These are phyloP conservation scores for Acacia pycnantha DNA, from an alignment of 331 rosid genomes.

Conservation along the genomic window DNA sequence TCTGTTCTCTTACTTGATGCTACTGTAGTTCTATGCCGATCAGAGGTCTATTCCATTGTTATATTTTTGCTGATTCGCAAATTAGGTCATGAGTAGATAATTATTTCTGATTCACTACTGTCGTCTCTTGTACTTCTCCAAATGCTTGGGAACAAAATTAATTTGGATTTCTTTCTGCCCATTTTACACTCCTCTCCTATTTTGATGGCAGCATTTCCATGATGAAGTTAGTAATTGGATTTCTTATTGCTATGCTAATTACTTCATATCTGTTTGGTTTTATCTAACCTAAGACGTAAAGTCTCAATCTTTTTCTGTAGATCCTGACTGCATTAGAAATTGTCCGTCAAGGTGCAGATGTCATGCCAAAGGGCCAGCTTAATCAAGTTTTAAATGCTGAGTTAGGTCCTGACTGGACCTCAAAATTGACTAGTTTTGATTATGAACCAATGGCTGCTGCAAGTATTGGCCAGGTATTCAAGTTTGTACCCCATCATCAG, in stretches of 20 bases:
- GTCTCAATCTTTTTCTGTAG: constrained; percentile 42
- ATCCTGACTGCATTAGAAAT: constrained; percentile 91
- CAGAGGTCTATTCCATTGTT: constrained; percentile 3
- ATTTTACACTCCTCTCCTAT: not conserved
- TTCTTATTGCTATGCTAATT: not conserved
- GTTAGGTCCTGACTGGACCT: constrained; percentile 79
- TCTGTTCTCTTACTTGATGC: not conserved
- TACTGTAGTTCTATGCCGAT: not conserved
- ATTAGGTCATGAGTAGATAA: constrained; percentile 17
- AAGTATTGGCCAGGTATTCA: constrained; percentile 91
- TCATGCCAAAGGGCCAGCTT: constrained; percentile 88
- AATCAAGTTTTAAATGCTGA: constrained; percentile 84
- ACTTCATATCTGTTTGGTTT: not conserved
- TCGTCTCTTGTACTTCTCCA: constrained; percentile 16
- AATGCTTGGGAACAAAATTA: constrained; percentile 9
- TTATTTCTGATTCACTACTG: constrained; percentile 9
- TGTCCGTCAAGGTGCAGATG: constrained; percentile 99
- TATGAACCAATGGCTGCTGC: constrained; percentile 96
- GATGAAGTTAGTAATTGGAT: constrained; percentile 13
- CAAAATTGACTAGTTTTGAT: constrained; percentile 75
- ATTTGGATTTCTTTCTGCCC: not conserved
- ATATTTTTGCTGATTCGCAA: not conserved
- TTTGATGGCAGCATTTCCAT: constrained; percentile 17
- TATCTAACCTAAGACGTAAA: constrained; percentile 12
- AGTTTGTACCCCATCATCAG: constrained; percentile 20